phyloP scores from a whole-genome alignment of 192 early-diverging fungal genomes.

The Funneliformis mosseae region DNA sequence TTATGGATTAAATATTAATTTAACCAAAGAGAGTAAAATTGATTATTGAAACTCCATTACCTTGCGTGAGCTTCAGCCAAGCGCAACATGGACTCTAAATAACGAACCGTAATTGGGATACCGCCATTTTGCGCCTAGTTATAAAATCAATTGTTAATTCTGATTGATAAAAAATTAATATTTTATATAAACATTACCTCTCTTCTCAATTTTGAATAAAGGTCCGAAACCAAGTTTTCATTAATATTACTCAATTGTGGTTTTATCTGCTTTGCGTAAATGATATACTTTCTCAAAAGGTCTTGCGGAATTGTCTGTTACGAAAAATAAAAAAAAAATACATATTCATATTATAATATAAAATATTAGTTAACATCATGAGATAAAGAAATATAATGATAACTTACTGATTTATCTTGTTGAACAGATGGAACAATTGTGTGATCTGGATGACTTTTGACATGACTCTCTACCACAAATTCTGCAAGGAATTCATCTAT shows the following conservation, averaged over 20 bases:
- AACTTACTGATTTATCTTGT: neutral
- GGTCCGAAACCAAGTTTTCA: conserved; percentile 82
- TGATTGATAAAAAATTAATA: neutral
- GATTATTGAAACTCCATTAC: neutral
- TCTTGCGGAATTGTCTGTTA: conserved; percentile 78
- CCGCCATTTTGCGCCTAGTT: conserved; percentile 60
- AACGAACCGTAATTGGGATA: conserved; percentile 87
- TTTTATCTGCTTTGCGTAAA: conserved; percentile 78
- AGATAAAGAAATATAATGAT: neutral
- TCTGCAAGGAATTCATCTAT: conserved; percentile 87
- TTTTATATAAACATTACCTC: conserved; percentile 62
- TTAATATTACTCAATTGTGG: conserved; percentile 85
- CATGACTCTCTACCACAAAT: conserved; percentile 94
- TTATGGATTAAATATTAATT: neutral
- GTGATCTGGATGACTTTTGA: conserved; percentile 82
- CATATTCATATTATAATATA: neutral
- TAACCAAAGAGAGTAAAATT: neutral
- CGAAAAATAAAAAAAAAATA: neutral
- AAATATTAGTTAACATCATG: conserved; percentile 23
- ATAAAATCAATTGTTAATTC: neutral
- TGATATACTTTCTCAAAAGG: conserved; percentile 83
- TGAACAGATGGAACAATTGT: conserved; percentile 29
- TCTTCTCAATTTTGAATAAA: conserved; percentile 90
- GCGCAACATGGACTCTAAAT: conserved; percentile 85
- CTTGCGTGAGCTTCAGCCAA: conserved; percentile 88